phyloP scores from a whole-genome alignment of 805 yeast genomes.

The Kodamaea laetipori region DNA sequence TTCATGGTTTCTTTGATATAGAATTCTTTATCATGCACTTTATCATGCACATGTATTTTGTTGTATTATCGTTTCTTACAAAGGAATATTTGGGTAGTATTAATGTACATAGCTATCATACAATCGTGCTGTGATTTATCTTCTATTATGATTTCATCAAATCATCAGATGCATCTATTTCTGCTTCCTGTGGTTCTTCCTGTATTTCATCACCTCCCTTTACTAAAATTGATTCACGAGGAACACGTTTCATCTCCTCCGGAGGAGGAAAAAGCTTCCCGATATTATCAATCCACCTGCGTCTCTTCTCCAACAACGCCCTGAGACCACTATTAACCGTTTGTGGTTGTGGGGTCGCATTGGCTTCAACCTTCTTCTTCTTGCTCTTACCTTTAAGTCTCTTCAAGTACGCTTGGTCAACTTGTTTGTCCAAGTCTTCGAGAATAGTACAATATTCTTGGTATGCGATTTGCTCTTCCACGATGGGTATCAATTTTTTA shows the following conservation, averaged over 20 bases:
- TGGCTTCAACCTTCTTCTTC: slow-evolving; percentile 52
- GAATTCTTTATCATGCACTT: no score
- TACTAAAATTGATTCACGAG: slow-evolving; percentile 59
- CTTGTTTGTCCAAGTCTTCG: slow-evolving; percentile 94
- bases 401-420: slow-evolving; percentile 89
- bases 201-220: slow-evolving; percentile 10
- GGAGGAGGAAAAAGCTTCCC: slow-evolving; percentile 78
- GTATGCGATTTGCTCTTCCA: slow-evolving; percentile 90
- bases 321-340: slow-evolving; percentile 78
- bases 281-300: slow-evolving; percentile 84
- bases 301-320: slow-evolving; percentile 80
- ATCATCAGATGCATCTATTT: slow-evolving; percentile 7
- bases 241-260: slow-evolving; percentile 75
- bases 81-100: no score
- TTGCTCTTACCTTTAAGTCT: slow-evolving; percentile 74
- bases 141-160: slow-evolving; percentile 5
- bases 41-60: no score
- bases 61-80: no score
- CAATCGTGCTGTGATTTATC: neutral
- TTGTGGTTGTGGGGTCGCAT: slow-evolving; percentile 53
- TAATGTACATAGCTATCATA: no score
- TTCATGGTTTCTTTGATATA: no score
- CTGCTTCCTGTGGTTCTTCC: slow-evolving; percentile 8
- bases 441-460: slow-evolving; percentile 88
- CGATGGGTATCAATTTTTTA: slow-evolving; percentile 61